These are phyloP conservation scores for Capsicum pubescens DNA, from an alignment of 257 asterid genomes.

Conservation along the genomic window DNA sequence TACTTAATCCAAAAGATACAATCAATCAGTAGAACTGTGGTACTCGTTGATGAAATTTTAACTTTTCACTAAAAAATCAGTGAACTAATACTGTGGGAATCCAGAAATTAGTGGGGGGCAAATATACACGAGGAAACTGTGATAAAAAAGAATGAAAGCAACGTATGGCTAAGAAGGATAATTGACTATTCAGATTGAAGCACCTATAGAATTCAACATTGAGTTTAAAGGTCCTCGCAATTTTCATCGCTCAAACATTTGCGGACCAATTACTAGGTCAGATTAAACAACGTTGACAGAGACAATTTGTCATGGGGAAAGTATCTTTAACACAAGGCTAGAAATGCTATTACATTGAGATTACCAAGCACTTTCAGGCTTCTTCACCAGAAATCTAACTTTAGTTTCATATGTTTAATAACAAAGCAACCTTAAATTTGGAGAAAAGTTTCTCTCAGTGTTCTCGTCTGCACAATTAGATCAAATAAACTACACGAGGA, in stretches of 20 bases:
- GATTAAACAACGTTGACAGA: background rate
- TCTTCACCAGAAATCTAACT: background rate
- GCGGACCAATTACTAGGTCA: background rate
- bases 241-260: conserved; percentile 11
- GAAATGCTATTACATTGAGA: background rate
- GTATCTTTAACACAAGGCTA: background rate
- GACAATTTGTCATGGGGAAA: background rate
- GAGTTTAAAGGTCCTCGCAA: background rate
- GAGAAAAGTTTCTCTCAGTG: background rate
- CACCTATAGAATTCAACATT: background rate
- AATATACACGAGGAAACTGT: background rate
- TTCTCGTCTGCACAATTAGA: background rate
- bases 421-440: background rate
- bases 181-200: background rate
- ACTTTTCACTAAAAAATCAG: background rate
- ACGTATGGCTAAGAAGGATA: background rate
- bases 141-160: conserved; percentile 13
- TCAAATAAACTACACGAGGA: conserved; percentile 8
- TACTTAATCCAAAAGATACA: background rate
- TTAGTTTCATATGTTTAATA: background rate
- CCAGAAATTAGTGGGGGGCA: background rate
- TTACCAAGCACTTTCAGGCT: conserved; percentile 18
- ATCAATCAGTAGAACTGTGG: background rate
- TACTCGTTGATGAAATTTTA: background rate
- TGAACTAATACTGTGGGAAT: background rate